Evolutionary conservation across 768 basidiomycete species (phyloP).

Genomic region (Rhizopogon rudus): DNA sequence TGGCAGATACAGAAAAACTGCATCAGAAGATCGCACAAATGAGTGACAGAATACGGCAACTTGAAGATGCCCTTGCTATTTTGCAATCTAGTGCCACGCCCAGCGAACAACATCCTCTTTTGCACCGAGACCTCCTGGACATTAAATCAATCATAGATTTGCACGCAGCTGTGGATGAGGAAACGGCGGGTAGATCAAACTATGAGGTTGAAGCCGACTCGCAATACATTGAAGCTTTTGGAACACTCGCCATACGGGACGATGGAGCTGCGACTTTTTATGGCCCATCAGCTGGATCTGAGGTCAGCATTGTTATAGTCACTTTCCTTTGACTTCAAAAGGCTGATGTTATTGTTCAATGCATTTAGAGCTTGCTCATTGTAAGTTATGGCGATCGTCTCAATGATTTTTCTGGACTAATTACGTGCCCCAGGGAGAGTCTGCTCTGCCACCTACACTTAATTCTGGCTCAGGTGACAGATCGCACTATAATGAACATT

Average conservation of each 20-base stretch:
- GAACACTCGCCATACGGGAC: constrained; percentile 62
- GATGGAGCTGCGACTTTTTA: constrained; percentile 70
- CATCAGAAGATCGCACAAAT: constrained; percentile 64
- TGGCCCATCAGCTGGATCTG: constrained; percentile 66
- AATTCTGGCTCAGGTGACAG: background rate
- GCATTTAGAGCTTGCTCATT: constrained; percentile 46
- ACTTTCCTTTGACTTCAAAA: constrained; percentile 18
- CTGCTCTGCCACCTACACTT: constrained; percentile 1
- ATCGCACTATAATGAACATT: constrained; percentile 1
- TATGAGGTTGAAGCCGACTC: constrained; percentile 32
- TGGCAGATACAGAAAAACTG: constrained; percentile 66
- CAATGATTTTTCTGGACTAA: background rate
- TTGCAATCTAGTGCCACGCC: constrained; percentile 43
- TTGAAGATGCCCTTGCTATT: constrained; percentile 62
- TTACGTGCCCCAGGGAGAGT: constrained; percentile 19
- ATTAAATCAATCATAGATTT: constrained; percentile 69
- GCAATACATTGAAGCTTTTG: constrained; percentile 63
- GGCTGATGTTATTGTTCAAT: background rate
- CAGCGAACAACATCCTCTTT: constrained; percentile 52
- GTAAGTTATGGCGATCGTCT: constrained; percentile 30
- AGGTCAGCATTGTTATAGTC: constrained; percentile 39
- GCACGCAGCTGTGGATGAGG: constrained; percentile 50
- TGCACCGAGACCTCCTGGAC: constrained; percentile 54
- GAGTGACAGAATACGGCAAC: constrained; percentile 66
- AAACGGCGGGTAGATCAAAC: constrained; percentile 23